phyloP scores from a whole-genome alignment of 805 yeast genomes.

The Saccharomycopsis sp. region DNA sequence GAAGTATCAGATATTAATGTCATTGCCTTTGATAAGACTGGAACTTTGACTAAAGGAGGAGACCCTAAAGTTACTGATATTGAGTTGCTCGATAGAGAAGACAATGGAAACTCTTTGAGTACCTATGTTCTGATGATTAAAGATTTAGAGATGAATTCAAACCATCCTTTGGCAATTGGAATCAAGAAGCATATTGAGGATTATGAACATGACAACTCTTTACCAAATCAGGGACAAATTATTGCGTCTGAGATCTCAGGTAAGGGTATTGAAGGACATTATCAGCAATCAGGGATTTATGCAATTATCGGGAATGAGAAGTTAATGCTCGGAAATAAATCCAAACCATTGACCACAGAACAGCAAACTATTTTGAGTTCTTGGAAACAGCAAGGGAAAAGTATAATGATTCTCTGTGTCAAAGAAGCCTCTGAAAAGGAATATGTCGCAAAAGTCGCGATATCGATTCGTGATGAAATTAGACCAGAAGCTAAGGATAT shows the following conservation, averaged over 20 bases:
- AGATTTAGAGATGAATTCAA: constrained; percentile 57
- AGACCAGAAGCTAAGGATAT: constrained; percentile 3
- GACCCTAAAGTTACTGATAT: constrained; percentile 50
- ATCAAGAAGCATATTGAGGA: constrained; percentile 37
- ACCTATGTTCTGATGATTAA: constrained; percentile 35
- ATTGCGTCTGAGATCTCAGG: not conserved
- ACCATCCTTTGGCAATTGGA: constrained; percentile 63
- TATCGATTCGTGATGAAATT: constrained; percentile 4
- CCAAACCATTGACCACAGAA: not conserved
- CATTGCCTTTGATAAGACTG: constrained; percentile 74
- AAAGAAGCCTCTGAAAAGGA: not conserved
- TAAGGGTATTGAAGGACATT: constrained; percentile 7
- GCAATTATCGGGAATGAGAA: constrained; percentile 4
- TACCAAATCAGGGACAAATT: not conserved
- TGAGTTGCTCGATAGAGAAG: constrained; percentile 26
- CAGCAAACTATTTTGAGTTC: not conserved
- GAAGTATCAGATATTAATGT: constrained; percentile 60
- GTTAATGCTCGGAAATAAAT: not conserved
- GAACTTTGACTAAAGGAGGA: constrained; percentile 64
- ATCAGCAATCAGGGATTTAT: not conserved
- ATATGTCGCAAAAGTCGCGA: not conserved
- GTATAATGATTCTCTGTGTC: constrained; percentile 2
- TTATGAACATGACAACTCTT: not conserved
- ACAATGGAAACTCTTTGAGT: constrained; percentile 18
- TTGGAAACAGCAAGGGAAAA: constrained; percentile 9